These are phyloP conservation scores for Ceratocystis diversiconidia DNA, from an alignment of 2,329 filamentous ascomycete genomes.

Conservation along the genomic window DNA sequence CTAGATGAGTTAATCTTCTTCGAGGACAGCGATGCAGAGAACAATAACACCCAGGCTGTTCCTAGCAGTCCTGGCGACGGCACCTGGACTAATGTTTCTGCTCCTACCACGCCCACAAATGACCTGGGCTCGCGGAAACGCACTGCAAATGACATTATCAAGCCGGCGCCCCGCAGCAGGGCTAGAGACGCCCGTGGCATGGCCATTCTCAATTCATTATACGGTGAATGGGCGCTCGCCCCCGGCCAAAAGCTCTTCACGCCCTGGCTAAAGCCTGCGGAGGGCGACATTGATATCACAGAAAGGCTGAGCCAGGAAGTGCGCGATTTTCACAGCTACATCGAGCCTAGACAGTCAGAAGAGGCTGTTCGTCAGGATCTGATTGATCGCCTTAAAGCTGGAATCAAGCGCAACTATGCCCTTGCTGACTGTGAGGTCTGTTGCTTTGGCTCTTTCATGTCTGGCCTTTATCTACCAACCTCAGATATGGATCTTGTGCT, in stretches of 20 bases:
- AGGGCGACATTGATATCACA: neutral
- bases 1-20: slow-evolving; percentile 84
- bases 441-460: slow-evolving; percentile 88
- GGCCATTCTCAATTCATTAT: slow-evolving; percentile 35
- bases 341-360: slow-evolving; percentile 65
- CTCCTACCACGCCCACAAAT: slow-evolving; percentile 19
- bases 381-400: slow-evolving; percentile 50
- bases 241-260: slow-evolving; percentile 25
- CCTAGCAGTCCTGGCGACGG: slow-evolving; percentile 11
- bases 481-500: slow-evolving; percentile 92
- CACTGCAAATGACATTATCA: slow-evolving; percentile 55
- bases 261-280: slow-evolving; percentile 38
- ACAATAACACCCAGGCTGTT: slow-evolving; percentile 22
- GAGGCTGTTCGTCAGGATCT: slow-evolving; percentile 58
- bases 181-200: slow-evolving; percentile 27
- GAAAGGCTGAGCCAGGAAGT: slow-evolving; percentile 66
- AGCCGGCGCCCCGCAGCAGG: slow-evolving; percentile 39
- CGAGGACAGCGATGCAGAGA: slow-evolving; percentile 47
- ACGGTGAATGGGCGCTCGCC: slow-evolving; percentile 38
- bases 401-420: slow-evolving; percentile 38
- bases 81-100: slow-evolving; percentile 16
- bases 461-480: slow-evolving; percentile 54
- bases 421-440: slow-evolving; percentile 50
- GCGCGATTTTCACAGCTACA: slow-evolving; percentile 73
- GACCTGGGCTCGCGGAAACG: slow-evolving; percentile 57